These are phyloP conservation scores for Pneumocystis canis DNA, from an alignment of 1,139 yeast genomes.

Conservation along the genomic window DNA sequence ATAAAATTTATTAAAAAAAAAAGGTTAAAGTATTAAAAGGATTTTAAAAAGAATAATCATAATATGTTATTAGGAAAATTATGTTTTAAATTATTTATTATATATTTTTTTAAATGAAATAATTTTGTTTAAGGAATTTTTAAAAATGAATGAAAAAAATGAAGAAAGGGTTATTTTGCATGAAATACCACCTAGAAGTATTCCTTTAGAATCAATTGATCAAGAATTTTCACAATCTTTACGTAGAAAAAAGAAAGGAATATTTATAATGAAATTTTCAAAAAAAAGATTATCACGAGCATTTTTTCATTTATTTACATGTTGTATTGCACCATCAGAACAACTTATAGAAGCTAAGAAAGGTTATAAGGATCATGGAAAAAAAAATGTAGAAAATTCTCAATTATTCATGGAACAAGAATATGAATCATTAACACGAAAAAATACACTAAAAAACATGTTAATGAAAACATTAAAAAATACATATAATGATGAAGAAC, in stretches of 20 bases:
- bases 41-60: too few relatives aligned
- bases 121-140: too few relatives aligned
- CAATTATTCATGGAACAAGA: neutral
- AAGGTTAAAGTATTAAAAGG: too few relatives aligned
- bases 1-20: too few relatives aligned
- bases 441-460: neutral
- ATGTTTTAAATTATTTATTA: too few relatives aligned
- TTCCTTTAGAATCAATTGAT: neutral
- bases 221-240: neutral
- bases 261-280: neutral
- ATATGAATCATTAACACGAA: neutral
- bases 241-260: neutral
- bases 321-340: neutral
- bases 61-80: too few relatives aligned
- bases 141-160: too few relatives aligned
- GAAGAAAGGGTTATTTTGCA: neutral
- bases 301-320: neutral
- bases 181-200: neutral
- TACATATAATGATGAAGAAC: neutral
- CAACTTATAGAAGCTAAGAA: neutral
- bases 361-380: neutral
- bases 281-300: neutral
- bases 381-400: neutral
- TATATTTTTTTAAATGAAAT: too few relatives aligned
- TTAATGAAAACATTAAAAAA: neutral